These are phyloP conservation scores for Penicillium fuscoglaucum DNA, from an alignment of 2,329 filamentous ascomycete species.

Conservation along the genomic window DNA sequence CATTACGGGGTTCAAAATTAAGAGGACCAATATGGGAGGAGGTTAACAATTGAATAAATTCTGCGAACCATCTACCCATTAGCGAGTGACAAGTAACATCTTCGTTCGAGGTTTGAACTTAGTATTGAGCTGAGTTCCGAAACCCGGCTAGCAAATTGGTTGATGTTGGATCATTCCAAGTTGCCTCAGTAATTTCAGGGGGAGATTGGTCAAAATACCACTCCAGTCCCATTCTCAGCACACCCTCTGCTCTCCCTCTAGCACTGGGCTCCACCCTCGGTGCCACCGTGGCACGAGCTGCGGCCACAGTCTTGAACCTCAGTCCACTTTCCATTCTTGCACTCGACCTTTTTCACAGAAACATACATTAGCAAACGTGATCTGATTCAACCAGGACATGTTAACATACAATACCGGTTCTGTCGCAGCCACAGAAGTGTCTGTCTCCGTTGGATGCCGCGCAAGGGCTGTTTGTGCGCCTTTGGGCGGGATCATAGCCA, in stretches of 20 bases:
- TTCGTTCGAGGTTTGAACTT: background rate
- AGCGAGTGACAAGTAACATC: constrained; percentile 8
- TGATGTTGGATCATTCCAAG: constrained; percentile 9
- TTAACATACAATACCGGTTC: constrained; percentile 16
- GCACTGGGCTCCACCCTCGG: constrained; percentile 11
- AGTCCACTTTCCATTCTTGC: constrained; percentile 12
- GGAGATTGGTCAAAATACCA: background rate
- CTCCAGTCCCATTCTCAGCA: background rate
- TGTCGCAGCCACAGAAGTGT: constrained; percentile 16
- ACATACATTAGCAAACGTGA: constrained; percentile 2
- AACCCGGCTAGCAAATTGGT: background rate
- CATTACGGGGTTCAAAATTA: background rate
- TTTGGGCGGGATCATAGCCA: constrained; percentile 11
- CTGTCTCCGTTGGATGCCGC: constrained; percentile 12
- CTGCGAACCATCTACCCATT: background rate
- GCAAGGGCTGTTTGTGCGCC: constrained; percentile 17
- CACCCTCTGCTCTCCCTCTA: background rate
- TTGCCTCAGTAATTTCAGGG: background rate
- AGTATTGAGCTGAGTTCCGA: background rate
- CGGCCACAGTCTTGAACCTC: constrained; percentile 11
- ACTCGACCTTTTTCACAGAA: constrained; percentile 12
- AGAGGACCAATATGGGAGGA: background rate
- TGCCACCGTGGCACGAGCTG: constrained; percentile 7
- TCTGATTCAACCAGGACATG: background rate
- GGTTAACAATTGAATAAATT: background rate